phyloP scores from a whole-genome alignment of 2,329 filamentous ascomycete genomes.

The Lasiodiplodia sp. region DNA sequence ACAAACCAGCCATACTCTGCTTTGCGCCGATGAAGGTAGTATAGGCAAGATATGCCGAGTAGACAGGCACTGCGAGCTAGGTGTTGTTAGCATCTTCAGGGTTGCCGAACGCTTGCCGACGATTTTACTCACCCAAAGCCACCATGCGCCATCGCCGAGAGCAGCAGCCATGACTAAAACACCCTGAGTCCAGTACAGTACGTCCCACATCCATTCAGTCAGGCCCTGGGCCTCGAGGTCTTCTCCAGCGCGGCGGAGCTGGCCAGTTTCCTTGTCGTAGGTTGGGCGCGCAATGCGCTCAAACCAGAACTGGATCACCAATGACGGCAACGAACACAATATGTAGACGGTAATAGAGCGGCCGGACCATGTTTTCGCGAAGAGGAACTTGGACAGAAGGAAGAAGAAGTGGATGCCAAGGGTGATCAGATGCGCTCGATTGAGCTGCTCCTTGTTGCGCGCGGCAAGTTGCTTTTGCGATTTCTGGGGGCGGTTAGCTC shows the following conservation, averaged over 20 bases:
- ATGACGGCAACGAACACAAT: constrained; percentile 74
- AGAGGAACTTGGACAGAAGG: constrained; percentile 70
- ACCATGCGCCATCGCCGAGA: constrained; percentile 82
- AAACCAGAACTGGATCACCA: constrained; percentile 83
- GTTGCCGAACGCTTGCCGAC: neutral
- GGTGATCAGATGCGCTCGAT: constrained; percentile 81
- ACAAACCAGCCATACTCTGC: constrained; percentile 50
- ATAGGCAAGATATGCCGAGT: constrained; percentile 54
- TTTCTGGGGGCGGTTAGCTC: constrained; percentile 49
- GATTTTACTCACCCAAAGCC: constrained; percentile 59
- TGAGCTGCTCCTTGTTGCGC: constrained; percentile 78
- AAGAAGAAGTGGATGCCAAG: constrained; percentile 76
- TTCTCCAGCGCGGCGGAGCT: constrained; percentile 80
- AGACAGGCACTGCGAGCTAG: constrained; percentile 53
- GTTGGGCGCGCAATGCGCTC: constrained; percentile 83
- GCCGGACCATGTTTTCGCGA: constrained; percentile 66
- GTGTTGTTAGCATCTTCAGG: constrained; percentile 7
- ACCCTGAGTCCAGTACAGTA: constrained; percentile 92
- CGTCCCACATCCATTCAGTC: constrained; percentile 98
- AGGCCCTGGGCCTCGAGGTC: constrained; percentile 86
- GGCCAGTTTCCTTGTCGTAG: constrained; percentile 62
- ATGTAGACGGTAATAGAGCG: constrained; percentile 69
- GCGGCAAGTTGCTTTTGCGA: constrained; percentile 70
- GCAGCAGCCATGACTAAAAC: constrained; percentile 75
- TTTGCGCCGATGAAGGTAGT: constrained; percentile 55